A percentile compares a stretch with the other conserved stretches of the same genome.
These are phyloP conservation scores for Omphalotus guepiniiformis DNA, from an alignment of 768 basidiomycete genomes.

Conservation along the genomic window DNA sequence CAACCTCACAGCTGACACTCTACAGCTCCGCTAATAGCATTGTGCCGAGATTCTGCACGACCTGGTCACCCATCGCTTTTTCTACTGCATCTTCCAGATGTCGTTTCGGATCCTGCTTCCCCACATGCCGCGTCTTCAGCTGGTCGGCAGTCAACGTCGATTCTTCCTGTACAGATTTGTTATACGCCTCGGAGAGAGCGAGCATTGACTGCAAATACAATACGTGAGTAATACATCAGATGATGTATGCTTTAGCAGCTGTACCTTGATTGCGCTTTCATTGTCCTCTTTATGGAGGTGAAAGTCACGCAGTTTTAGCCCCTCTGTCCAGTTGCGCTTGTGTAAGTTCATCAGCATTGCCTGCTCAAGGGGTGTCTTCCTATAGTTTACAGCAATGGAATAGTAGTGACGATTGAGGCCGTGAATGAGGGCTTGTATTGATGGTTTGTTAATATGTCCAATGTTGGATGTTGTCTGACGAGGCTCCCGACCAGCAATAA, in stretches of 20 bases:
- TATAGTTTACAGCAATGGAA: slow-evolving; percentile 95
- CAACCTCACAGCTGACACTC: no score
- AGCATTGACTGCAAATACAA: slow-evolving; percentile 75
- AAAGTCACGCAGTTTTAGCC: slow-evolving; percentile 88
- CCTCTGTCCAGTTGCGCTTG: slow-evolving; percentile 99
- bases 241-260: no score
- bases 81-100: slow-evolving; percentile 97
- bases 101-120: slow-evolving; percentile 96
- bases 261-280: slow-evolving; percentile 91
- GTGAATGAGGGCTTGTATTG: slow-evolving; percentile 96
- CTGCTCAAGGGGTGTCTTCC: slow-evolving; percentile 97
- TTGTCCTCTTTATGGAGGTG: slow-evolving; percentile 82
- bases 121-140: slow-evolving; percentile 95
- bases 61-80: slow-evolving; percentile 96
- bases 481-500: slow-evolving; percentile 90
- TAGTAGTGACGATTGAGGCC: slow-evolving; percentile 98
- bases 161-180: slow-evolving; percentile 97
- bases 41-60: slow-evolving; percentile 91
- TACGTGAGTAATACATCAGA: slow-evolving; percentile 15
- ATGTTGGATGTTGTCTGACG: slow-evolving; percentile 98
- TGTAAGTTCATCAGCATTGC: slow-evolving; percentile 99
- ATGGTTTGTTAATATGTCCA: slow-evolving; percentile 98
- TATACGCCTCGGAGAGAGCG: slow-evolving; percentile 87
- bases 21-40: slow-evolving; percentile 92
- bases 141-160: slow-evolving; percentile 92